These are phyloP conservation scores for Nicotiana tabacum DNA, from an alignment of 257 asterid species.

Conservation along the genomic window DNA sequence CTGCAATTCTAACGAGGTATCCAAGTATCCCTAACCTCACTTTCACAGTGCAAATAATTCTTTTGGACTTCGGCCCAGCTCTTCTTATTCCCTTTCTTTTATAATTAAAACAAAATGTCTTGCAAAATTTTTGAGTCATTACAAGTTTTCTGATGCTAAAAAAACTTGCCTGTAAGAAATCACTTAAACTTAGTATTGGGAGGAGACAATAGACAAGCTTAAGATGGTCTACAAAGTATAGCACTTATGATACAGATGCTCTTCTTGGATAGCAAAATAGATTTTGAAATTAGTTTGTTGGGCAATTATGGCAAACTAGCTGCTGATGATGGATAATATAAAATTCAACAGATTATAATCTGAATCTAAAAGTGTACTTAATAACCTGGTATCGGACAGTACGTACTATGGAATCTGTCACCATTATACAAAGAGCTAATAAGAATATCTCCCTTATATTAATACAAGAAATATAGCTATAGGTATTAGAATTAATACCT, in stretches of 20 bases:
- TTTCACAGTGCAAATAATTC: no score
- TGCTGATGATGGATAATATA: neutral
- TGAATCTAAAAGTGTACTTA: neutral
- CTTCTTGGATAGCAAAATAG: neutral
- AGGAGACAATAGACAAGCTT: neutral
- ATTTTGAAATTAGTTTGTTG: neutral
- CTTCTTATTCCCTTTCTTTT: no score
- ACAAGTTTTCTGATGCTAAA: conserved; percentile 62
- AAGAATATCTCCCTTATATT: no score
- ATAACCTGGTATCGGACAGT: neutral
- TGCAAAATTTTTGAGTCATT: no score
- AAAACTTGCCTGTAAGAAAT: conserved; percentile 72
- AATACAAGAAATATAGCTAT: no score
- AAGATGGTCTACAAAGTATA: neutral
- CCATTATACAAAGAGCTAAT: no score
- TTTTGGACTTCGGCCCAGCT: no score
- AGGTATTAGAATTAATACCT: no score
- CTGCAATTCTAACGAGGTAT: no score
- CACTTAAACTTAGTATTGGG: neutral
- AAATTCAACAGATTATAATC: neutral
- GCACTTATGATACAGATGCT: neutral
- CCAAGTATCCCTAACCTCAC: no score
- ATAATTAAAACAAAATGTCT: no score
- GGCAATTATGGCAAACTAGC: neutral
- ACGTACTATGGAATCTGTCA: neutral